A percentile compares a stretch with the other conserved stretches of the same genome.
Evolutionary conservation across 148 eudicot species (phyloP).

Genomic region (Nepenthes mirabilis): DNA sequence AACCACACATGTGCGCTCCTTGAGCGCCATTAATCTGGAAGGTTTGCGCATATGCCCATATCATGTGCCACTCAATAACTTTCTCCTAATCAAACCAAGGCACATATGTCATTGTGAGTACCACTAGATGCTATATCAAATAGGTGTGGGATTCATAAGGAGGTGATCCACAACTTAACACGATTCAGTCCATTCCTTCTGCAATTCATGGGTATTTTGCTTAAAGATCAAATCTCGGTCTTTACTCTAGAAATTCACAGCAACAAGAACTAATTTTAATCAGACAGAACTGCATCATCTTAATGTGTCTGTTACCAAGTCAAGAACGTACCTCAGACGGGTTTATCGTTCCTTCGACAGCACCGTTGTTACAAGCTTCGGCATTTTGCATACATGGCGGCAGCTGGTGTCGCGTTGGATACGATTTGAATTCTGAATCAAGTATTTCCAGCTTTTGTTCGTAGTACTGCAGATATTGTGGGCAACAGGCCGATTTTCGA

Average conservation of each 20-base stretch:
- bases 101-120: no score
- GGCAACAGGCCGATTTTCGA: constrained; percentile 38
- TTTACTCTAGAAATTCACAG: constrained; percentile 23
- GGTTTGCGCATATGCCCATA: no score
- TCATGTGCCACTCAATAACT: no score
- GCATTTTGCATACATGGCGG: constrained; percentile 84
- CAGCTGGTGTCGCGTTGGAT: constrained; percentile 24
- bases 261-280: neutral
- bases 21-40: no score
- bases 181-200: constrained; percentile 72
- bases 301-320: neutral
- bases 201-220: constrained; percentile 63
- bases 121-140: no score
- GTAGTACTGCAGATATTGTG: constrained; percentile 53
- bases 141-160: no score
- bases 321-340: constrained; percentile 31
- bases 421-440: constrained; percentile 19
- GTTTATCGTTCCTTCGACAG: constrained; percentile 12
- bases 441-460: constrained; percentile 3
- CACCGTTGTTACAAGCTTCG: constrained; percentile 14
- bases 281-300: neutral
- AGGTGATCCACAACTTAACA: neutral
- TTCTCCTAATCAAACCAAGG: no score
- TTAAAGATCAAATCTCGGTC: constrained; percentile 36
- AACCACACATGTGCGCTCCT: no score